Conservation (phyloP, 2,329 filamentous ascomycete species). For the Cladorrhinum sp. region DNA sequence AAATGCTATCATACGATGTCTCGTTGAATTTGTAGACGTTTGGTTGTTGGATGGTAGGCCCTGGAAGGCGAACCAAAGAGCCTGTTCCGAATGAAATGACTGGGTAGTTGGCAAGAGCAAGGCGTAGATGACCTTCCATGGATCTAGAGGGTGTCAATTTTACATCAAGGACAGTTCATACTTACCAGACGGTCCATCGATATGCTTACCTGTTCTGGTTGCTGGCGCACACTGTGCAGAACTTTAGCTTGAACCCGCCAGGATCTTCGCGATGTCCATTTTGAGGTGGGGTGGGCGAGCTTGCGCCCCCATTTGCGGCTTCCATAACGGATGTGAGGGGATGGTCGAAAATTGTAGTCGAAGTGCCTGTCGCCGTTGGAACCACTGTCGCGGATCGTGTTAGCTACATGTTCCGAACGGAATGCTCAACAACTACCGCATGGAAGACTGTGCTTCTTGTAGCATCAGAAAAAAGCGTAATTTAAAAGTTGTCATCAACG, state of each 20-base stretch:
- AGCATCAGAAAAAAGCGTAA: conserved; percentile 33
- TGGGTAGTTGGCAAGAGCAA: conserved; percentile 84
- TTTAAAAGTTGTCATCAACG: conserved; percentile 51
- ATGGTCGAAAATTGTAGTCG: not conserved
- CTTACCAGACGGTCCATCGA: not conserved
- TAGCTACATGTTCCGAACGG: conserved; percentile 8
- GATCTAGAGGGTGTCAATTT: conserved; percentile 49
- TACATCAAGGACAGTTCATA: conserved; percentile 16
- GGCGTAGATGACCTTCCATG: conserved; percentile 98
- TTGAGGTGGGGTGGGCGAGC: conserved; percentile 32
- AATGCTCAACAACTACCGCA: not conserved
- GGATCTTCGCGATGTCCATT: conserved; percentile 49
- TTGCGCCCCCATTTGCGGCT: conserved; percentile 37
- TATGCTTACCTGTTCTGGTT: conserved; percentile 83
- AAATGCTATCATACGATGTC: conserved; percentile 93
- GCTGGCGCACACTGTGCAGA: conserved; percentile 98
- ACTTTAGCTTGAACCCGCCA: conserved; percentile 81
- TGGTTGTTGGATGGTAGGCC: conserved; percentile 84
- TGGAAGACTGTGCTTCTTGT: not conserved
- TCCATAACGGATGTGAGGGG: conserved; percentile 34
- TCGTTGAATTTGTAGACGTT: conserved; percentile 99
- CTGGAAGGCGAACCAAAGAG: conserved; percentile 87
- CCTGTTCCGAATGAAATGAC: conserved; percentile 98
- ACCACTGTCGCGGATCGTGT: conserved; percentile 5
- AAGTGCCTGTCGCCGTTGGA: not conserved